Conservation (phyloP, 768 basidiomycete species). For the Russula virescens region DNA sequence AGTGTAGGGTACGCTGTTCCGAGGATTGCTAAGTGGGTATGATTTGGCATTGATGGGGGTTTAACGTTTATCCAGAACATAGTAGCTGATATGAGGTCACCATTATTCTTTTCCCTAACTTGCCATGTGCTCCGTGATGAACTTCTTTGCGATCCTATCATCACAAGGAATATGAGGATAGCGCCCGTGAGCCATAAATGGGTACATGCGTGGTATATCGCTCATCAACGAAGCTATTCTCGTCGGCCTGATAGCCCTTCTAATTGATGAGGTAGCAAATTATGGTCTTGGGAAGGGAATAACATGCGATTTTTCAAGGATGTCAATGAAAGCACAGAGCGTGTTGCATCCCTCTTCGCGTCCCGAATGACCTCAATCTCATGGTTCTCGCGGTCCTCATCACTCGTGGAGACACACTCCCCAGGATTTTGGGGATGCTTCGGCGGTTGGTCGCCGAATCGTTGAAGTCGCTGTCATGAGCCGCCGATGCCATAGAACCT, state of each 20-base stretch:
- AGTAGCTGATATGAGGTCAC: no score
- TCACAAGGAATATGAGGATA: no score
- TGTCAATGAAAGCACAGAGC: constrained; percentile 23
- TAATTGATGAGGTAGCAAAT: constrained; percentile 78
- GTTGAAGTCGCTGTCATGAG: constrained; percentile 4
- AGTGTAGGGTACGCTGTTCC: no score
- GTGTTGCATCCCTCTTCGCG: constrained; percentile 58
- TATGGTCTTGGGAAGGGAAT: constrained; percentile 38
- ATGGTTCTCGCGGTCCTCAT: constrained; percentile 38
- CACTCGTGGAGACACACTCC: constrained; percentile 19
- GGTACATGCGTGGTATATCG: constrained; percentile 58
- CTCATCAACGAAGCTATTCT: constrained; percentile 82
- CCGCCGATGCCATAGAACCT: background rate
- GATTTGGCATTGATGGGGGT: no score
- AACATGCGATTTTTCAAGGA: background rate
- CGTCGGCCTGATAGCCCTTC: constrained; percentile 57
- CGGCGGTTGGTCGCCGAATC: background rate
- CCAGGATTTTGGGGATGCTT: background rate
- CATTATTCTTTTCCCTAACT: no score
- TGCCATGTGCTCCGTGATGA: no score
- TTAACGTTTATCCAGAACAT: no score
- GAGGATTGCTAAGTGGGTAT: no score
- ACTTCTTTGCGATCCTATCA: no score
- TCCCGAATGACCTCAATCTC: constrained; percentile 77
- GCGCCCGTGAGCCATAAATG: no score